Conservation (phyloP, 1,284 basidiomycete species). For the Marasmius sp. region DNA sequence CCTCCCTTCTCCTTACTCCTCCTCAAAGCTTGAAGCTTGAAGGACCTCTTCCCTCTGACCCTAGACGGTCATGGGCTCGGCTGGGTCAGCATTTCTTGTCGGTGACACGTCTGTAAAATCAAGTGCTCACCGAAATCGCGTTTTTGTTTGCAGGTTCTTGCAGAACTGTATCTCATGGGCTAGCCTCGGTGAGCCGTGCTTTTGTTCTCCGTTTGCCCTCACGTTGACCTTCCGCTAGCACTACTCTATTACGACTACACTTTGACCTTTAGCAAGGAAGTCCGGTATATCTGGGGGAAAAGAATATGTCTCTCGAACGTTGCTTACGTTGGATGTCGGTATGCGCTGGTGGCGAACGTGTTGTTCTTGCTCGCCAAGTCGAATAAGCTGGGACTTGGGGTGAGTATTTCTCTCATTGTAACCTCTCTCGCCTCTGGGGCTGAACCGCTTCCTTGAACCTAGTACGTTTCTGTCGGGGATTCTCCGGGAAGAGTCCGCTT, state of each 20-base stretch:
- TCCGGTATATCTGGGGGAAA: slow-evolving; percentile 22
- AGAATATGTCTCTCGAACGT: slow-evolving; percentile 20
- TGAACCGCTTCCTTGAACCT: background rate
- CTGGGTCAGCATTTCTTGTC: background rate
- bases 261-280: slow-evolving; percentile 22
- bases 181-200: slow-evolving; percentile 8
- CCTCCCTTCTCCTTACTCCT: background rate
- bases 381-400: slow-evolving; percentile 16
- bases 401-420: background rate
- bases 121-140: background rate
- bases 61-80: background rate
- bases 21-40: background rate
- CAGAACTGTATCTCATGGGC: slow-evolving; percentile 7
- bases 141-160: background rate
- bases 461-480: background rate
- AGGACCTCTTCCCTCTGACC: background rate
- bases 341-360: slow-evolving; percentile 24
- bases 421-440: background rate
- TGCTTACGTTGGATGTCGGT: slow-evolving; percentile 24
- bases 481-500: background rate
- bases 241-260: slow-evolving; percentile 22
- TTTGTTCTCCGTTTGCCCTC: background rate
- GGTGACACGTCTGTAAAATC: background rate
- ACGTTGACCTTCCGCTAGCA: slow-evolving; percentile 4
- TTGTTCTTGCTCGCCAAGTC: slow-evolving; percentile 22